Base-by-base conservation (phyloP, 495 filamentous ascomycete genomes). In the Penicillium roqueforti region DNA sequence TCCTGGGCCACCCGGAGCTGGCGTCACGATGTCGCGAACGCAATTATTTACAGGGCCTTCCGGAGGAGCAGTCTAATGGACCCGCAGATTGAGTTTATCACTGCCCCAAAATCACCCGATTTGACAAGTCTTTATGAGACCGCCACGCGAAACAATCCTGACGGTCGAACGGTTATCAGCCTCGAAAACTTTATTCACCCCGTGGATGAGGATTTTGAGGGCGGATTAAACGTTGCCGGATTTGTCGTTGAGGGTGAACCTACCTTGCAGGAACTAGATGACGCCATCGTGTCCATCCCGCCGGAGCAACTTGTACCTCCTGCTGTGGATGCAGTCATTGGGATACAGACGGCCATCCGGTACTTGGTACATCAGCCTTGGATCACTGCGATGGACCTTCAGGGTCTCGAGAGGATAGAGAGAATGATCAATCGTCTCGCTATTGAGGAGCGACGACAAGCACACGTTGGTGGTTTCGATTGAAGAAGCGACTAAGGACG, bases 1-100 rank as follows among this genome's bases (percentile, higher is more conserved):
- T 29, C 18, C 28, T 58, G 51, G 45, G 36, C 39, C 23, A 58
- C 56, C 4, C 28, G 23, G 3, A 49, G 29, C n/a, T 58, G 56
- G 56, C 56, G 56, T n/a, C 16, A 52, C 23, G 51, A 49, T 14
- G 16, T 58, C 1, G 8, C 22, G n/a, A 49, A 49, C 19, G 26
- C 19, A 1, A 44, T 51, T 4, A 44, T 58, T 3, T 53, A 54
- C 31, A 58, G 49, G 28, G 36, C 36, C 0, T 58, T 58, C 25
- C 32, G 51, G 26, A 53, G 42, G 40, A 54, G 44, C 37, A 48
- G 36, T 11, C 22, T 58, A 5, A 18, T 54, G 4, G 28, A 52
- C 4, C 42, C 40, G 0, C 49, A 36, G 34, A 32, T 51, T 2
- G 18, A 45, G 1, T 46, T 38, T 2, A 23, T 51, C 20, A n/a